phyloP scores from a whole-genome alignment of 225 moss, liverwort and hornwort genomes.

The Lunularia cruciata region DNA sequence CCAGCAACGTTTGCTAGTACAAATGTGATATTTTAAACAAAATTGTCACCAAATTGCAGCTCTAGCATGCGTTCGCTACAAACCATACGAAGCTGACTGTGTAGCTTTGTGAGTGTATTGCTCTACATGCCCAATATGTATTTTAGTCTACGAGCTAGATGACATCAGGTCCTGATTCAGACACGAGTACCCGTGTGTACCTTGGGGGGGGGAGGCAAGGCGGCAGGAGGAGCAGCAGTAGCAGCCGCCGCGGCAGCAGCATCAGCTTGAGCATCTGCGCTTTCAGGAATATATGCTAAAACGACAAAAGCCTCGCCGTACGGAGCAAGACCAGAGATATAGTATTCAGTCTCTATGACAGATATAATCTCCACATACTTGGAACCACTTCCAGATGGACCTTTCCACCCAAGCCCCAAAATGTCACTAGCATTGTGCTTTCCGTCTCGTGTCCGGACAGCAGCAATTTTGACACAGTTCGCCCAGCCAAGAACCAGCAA shows the following conservation, averaged over 20 bases:
- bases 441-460: conserved; percentile 69
- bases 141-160: too few species aligned
- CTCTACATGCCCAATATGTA: too few species aligned
- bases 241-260: conserved; percentile 11
- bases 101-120: too few species aligned
- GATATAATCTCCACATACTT: conserved; percentile 89
- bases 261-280: conserved; percentile 47
- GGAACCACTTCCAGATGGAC: conserved; percentile 60
- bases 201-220: conserved; percentile 17
- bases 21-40: too few species aligned
- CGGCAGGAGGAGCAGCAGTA: conserved; percentile 10
- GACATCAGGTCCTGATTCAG: background rate
- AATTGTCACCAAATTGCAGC: too few species aligned
- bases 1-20: too few species aligned
- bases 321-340: conserved; percentile 85
- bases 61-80: too few species aligned
- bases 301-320: conserved; percentile 91
- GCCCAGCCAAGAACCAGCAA: conserved; percentile 91
- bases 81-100: too few species aligned
- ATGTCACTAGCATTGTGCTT: conserved; percentile 20
- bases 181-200: too few species aligned
- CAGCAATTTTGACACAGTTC: conserved; percentile 88
- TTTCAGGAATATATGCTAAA: conserved; percentile 80
- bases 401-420: conserved; percentile 47
- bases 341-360: conserved; percentile 67